These are phyloP conservation scores for Nicotiana paniculata DNA, from an alignment of 257 asterid species.

Conservation along the genomic window DNA sequence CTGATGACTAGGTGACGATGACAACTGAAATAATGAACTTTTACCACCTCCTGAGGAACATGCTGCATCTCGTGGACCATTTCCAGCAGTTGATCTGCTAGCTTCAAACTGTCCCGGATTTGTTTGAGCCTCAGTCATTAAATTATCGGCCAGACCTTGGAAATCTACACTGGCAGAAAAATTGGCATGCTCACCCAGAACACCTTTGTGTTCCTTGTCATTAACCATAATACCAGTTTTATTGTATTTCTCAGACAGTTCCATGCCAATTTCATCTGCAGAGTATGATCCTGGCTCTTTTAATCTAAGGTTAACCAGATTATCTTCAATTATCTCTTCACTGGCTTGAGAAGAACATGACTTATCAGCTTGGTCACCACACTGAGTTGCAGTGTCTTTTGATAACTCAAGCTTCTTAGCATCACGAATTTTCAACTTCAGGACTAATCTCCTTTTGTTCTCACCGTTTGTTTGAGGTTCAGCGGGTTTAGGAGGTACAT, in stretches of 20 bases:
- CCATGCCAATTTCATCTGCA: constrained; percentile 26
- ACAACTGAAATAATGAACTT: constrained; percentile 17
- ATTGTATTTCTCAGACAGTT: constrained; percentile 19
- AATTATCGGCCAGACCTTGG: constrained; percentile 3
- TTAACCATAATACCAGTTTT: constrained; percentile 13
- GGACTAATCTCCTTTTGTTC: constrained; percentile 59
- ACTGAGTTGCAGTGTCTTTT: constrained; percentile 27
- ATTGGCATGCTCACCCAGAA: neutral
- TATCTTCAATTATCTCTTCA: constrained; percentile 27
- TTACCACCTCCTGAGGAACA: constrained; percentile 18
- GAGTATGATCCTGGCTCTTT: constrained; percentile 40
- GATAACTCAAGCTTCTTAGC: constrained; percentile 28
- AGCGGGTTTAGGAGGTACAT: constrained; percentile 31
- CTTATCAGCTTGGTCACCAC: constrained; percentile 32
- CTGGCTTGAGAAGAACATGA: constrained; percentile 35
- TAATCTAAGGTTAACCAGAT: constrained; percentile 20
- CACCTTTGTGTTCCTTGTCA: neutral
- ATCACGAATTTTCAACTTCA: constrained; percentile 55
- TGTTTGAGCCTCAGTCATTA: neutral
- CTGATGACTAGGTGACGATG: constrained; percentile 14
- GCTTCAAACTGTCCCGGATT: constrained; percentile 16
- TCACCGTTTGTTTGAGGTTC: constrained; percentile 33
- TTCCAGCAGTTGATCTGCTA: constrained; percentile 6
- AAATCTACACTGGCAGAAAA: constrained; percentile 5
- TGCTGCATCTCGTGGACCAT: constrained; percentile 21